phyloP scores from a whole-genome alignment of 208 protist species.

The Acanthamoeba culbertsoni region DNA sequence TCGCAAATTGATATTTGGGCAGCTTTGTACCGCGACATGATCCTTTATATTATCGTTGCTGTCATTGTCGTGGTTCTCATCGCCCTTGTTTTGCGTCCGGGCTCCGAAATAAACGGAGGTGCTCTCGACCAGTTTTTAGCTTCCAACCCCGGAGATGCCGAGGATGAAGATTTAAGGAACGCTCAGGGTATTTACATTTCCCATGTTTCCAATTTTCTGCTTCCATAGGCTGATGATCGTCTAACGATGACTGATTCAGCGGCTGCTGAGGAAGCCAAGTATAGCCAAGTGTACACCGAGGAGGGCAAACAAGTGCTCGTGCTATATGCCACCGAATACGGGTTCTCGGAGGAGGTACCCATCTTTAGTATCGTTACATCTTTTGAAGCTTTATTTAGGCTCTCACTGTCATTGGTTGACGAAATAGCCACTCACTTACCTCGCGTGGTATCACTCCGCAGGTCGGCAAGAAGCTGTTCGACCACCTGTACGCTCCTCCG shows the following conservation, averaged over 20 bases:
- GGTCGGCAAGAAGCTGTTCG: slow-evolving; percentile 50
- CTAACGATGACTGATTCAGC: no score
- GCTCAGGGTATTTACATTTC: not conserved
- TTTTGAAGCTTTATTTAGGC: not conserved
- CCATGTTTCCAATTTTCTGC: not conserved
- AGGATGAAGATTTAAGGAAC: not conserved
- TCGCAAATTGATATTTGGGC: no score
- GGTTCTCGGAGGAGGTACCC: slow-evolving; percentile 9
- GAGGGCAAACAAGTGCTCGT: slow-evolving; percentile 33
- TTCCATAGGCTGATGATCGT: no score
- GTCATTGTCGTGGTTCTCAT: not conserved
- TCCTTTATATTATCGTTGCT: not conserved
- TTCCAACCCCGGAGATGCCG: not conserved
- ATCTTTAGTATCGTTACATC: not conserved
- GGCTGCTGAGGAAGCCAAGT: not conserved
- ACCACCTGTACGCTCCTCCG: not conserved
- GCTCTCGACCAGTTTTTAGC: not conserved
- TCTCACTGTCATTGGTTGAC: not conserved
- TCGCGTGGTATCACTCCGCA: not conserved
- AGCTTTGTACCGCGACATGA: no score
- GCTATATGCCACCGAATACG: slow-evolving; percentile 29
- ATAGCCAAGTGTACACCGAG: not conserved
- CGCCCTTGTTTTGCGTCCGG: not conserved
- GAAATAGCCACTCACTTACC: not conserved
- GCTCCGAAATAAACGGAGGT: not conserved